Base-by-base conservation (phyloP, 2,329 filamentous ascomycete genomes). In the Paraphoma sp. region DNA sequence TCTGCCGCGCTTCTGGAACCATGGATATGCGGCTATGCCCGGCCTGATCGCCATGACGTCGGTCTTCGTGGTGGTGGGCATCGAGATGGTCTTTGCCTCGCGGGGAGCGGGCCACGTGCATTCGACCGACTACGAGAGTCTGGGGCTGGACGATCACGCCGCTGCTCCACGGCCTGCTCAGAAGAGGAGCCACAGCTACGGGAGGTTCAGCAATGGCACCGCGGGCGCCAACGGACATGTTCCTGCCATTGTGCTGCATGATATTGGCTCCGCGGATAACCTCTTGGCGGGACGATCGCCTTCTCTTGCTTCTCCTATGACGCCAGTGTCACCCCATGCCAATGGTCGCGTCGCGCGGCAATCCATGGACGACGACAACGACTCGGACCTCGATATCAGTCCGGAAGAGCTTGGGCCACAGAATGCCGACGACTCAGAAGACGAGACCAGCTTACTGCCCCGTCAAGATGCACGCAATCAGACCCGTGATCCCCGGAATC, bases 61-160 rank as follows among this genome's bases (percentile, higher is more conserved):
- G 0, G 76, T 79, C 17, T 78, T 80, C 56, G 80, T 90, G 4
- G 93, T 97, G 3, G 91, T 96, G 6, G 86, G 87, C 2, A 84
- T 97, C 50, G 94, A 98, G 76, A 96, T 95, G 79, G 92, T 93
- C 74, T 88, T 98, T 65, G 93, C 92, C 0, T 90, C 89, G 51
- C 83, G 84, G 70, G 87, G 87, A 5, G 86, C 85, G 8, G 81
- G 81, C 14, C 86, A 88, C 70, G 80, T 82, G 46, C 86, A 88
- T 69, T 77, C 79, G 11, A 80, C 75, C 31, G 83, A 84, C 56
- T 85, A 83, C 59, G 81, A 84, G 59, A 78, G 78, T 1, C 62
- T 78, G 45, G 64, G 67, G 33, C 66, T 63, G 10, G 71, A 68
- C 42, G 62, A 63, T 40, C 56, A 57, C 14, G 61, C 62, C 10